These are phyloP conservation scores for Talaromyces borbonicus DNA, from an alignment of 495 filamentous ascomycete species.

Conservation along the genomic window DNA sequence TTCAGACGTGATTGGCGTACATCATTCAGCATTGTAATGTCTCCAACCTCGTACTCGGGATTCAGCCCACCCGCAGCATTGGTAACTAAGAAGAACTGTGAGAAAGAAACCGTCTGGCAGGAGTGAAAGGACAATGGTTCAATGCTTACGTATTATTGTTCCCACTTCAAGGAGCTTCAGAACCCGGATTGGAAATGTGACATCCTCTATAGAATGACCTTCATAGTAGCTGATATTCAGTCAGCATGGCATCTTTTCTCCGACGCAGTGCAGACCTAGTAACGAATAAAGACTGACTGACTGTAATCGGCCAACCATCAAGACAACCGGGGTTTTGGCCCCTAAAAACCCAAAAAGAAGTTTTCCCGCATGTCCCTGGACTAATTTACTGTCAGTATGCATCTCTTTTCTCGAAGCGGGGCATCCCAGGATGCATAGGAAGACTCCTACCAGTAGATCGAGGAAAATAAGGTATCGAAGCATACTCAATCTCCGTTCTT, in stretches of 20 bases:
- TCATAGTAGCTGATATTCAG: conserved; percentile 56
- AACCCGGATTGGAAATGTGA: conserved; percentile 63
- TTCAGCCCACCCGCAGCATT: conserved; percentile 72
- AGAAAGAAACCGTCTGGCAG: conserved; percentile 5
- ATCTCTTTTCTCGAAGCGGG: too few species aligned
- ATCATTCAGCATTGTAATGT: conserved; percentile 65
- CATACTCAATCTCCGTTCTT: conserved; percentile 50
- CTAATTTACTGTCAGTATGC: conserved; percentile 22
- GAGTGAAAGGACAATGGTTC: background rate
- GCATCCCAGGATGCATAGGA: too few species aligned
- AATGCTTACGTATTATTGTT: conserved; percentile 48
- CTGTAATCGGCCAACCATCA: conserved; percentile 70
- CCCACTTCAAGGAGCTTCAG: conserved; percentile 59
- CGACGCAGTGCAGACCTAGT: background rate
- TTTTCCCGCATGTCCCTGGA: conserved; percentile 64
- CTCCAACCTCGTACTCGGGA: conserved; percentile 56
- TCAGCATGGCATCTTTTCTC: background rate
- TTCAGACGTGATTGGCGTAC: conserved; percentile 25
- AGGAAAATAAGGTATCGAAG: conserved; percentile 57
- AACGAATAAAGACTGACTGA: conserved; percentile 30
- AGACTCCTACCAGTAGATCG: conserved; percentile 46
- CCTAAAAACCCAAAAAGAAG: conserved; percentile 60
- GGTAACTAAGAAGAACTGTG: conserved; percentile 46
- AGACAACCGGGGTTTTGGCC: conserved; percentile 46
- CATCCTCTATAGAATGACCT: conserved; percentile 56